A percentile compares a stretch with the other conserved stretches of the same genome.
Evolutionary conservation across 1,139 yeast species (phyloP).

Genomic region (Debaryomyces subglobosus): DNA sequence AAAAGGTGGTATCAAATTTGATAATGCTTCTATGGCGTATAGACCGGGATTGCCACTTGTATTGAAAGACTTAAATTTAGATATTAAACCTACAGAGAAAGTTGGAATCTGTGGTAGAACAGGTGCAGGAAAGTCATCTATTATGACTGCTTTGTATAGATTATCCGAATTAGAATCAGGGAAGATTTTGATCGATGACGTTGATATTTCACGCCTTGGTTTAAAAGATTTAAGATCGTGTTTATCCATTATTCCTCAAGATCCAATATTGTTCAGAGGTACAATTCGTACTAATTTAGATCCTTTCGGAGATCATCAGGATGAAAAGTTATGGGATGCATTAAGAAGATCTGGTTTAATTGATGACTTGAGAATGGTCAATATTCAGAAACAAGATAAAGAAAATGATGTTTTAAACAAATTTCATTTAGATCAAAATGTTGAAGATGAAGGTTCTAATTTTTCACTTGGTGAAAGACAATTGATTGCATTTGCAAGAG

Average conservation of each 20-base stretch:
- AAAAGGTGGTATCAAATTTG: conserved; percentile 55
- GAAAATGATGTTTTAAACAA: conserved; percentile 41
- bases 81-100: conserved; percentile 57
- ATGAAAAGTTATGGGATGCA: conserved; percentile 56
- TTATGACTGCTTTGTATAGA: conserved; percentile 67
- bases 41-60: conserved; percentile 78
- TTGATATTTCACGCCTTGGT: conserved; percentile 60
- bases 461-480: conserved; percentile 82
- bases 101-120: conserved; percentile 81
- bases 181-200: conserved; percentile 55
- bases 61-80: conserved; percentile 54
- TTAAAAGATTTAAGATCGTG: conserved; percentile 59
- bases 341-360: conserved; percentile 66
- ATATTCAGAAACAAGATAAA: conserved; percentile 12
- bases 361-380: conserved; percentile 24
- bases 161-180: conserved; percentile 61
- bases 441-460: conserved; percentile 75
- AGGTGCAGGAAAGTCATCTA: conserved; percentile 78
- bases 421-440: conserved; percentile 66
- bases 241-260: conserved; percentile 77
- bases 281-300: conserved; percentile 67
- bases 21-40: conserved; percentile 64
- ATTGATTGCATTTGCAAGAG: conserved; percentile 73
- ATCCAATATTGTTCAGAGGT: conserved; percentile 72
- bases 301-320: conserved; percentile 59